Evolutionary conservation across 1,139 yeast genomes (phyloP), one percentile per base, ranked within the genome.

Genomic region (Hanseniaspora uvarum): DNA sequence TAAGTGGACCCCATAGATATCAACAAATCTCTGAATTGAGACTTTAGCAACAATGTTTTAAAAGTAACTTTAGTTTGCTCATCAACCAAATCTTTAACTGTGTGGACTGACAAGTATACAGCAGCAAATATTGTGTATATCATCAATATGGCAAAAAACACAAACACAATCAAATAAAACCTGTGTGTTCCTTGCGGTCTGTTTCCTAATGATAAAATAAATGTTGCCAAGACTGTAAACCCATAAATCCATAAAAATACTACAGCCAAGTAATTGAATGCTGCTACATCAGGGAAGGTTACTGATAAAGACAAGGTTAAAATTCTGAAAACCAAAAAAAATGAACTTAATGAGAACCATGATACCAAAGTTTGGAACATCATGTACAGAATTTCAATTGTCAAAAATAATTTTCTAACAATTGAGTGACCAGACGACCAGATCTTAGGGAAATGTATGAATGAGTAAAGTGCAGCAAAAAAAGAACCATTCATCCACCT

Each of bases 401-500:
- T 83, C 53, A 92, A 72, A 67, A 83, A 76, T 52, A 86, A 62
- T 65, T 87, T 84, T 62, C 97, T 77, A 21, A 80, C 65, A 19
- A 72, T 60, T 33, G 86, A 80, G 67, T 92, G 98, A 46, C 83
- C 85, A 12, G 95, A 84, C 5, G 71, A 67, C 81, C 94, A 86
- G 44, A 92, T 75, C 59, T 80, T 78, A 56, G 75, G 78, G 61
- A 82, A 82, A 64, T 88, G 88, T 59, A 80, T 74, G 61, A 87
- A 75, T 0, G 95, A 78, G 65, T 88, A 92, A 55, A 92, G 73
- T 1, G 96, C 92, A 1, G 98, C 97, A 64, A 94, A 94, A 66
- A 89, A 89, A 0, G 96, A 94, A 65, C 97, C 97, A 67, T 89
- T 89, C 58, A 88, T 76, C 96, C 96, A 88, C 70, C 96, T 81